Evolutionary conservation across 306 rosid genomes (phyloP).

Genomic region (Vicia faba): DNA sequence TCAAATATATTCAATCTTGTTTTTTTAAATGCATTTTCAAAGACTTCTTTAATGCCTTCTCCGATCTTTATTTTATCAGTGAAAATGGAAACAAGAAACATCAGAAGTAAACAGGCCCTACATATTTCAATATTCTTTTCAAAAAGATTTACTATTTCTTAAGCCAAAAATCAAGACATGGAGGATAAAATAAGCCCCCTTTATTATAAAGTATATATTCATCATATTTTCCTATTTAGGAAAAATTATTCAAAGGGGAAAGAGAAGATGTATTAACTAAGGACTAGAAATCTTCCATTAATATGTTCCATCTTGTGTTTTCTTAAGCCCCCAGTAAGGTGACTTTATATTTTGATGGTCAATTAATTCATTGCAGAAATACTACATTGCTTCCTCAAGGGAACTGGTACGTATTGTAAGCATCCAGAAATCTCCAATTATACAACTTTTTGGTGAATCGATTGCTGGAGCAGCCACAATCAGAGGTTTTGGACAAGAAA

Average conservation of each 20-base stretch:
- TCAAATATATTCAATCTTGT: too few relatives aligned
- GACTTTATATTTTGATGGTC: conserved; percentile 10
- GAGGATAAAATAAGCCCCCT: conserved; percentile 17
- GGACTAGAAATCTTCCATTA: not conserved
- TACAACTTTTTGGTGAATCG: conserved; percentile 93
- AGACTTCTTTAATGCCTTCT: too few relatives aligned
- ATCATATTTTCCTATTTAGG: too few relatives aligned
- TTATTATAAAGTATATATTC: too few relatives aligned
- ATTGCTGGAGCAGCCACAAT: conserved; percentile 98
- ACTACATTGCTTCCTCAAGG: conserved; percentile 99
- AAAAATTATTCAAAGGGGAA: too few relatives aligned
- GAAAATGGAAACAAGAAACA: too few relatives aligned
- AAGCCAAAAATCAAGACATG: conserved; percentile 17
- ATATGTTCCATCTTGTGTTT: not conserved
- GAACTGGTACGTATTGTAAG: conserved; percentile 97
- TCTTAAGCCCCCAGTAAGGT: not conserved
- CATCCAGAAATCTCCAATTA: conserved; percentile 96
- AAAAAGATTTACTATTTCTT: not conserved
- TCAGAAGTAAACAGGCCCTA: too few relatives aligned
- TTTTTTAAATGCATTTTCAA: too few relatives aligned
- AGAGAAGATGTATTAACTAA: not conserved
- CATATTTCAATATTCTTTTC: conserved; percentile 17
- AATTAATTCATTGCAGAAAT: conserved; percentile 64
- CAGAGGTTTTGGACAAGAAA: conserved; percentile 98
- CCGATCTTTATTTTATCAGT: too few relatives aligned